phyloP scores from a whole-genome alignment of 192 early-diverging fungal species.

The Coemansia sp. region DNA sequence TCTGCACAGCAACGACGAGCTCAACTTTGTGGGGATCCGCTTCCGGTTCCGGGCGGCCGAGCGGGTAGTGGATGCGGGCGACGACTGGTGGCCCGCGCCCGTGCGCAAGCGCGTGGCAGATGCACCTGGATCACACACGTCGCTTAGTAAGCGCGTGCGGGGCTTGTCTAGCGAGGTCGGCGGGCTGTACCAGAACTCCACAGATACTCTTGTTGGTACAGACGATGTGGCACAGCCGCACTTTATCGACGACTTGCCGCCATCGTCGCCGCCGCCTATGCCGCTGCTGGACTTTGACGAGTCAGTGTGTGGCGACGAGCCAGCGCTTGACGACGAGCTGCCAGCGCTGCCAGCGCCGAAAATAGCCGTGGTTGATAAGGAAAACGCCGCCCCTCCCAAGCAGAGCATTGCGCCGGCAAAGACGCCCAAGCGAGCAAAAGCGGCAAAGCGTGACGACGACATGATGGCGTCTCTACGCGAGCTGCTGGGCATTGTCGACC shows the following conservation, averaged over 20 bases:
- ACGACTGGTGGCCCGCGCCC: conserved; percentile 50
- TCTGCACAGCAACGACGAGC: conserved; percentile 35
- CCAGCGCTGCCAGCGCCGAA: conserved; percentile 7
- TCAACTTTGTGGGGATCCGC: conserved; percentile 58
- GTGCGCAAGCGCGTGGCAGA: conserved; percentile 31
- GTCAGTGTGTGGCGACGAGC: conserved; percentile 19
- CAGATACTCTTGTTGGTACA: conserved; percentile 45
- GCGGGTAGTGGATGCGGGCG: conserved; percentile 8
- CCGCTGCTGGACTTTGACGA: conserved; percentile 14
- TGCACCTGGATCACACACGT: background rate
- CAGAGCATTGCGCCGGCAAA: background rate
- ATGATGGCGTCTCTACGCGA: conserved; percentile 52
- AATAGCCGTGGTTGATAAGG: conserved; percentile 18
- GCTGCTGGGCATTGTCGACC: conserved; percentile 54
- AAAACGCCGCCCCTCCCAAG: conserved; percentile 17
- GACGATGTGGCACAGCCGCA: conserved; percentile 2
- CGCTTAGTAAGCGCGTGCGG: conserved; percentile 26
- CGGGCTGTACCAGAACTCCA: conserved; percentile 26
- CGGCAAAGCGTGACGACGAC: conserved; percentile 35
- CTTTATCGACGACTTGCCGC: conserved; percentile 46
- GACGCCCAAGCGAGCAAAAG: conserved; percentile 6
- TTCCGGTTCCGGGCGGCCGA: conserved; percentile 45
- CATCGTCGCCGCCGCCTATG: conserved; percentile 49
- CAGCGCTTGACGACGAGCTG: conserved; percentile 16
- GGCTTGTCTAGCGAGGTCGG: conserved; percentile 15